phyloP scores from a whole-genome alignment of 495 filamentous ascomycete genomes.

The Aspergillus ellipticus region DNA sequence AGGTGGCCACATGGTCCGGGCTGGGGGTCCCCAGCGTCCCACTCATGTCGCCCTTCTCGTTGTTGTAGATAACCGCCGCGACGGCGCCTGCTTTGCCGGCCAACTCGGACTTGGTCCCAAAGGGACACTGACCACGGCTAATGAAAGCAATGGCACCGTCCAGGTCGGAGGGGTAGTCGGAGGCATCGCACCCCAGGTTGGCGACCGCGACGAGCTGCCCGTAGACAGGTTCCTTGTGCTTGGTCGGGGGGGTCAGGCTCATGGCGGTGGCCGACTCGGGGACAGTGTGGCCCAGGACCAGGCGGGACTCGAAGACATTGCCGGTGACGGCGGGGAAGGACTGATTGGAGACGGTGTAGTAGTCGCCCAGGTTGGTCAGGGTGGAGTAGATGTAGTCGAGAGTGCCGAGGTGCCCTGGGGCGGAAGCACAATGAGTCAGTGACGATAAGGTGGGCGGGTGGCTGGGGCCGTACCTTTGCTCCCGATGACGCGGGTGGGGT shows the following conservation, averaged over 20 bases:
- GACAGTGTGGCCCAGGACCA: slow-evolving; percentile 51
- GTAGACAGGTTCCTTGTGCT: slow-evolving; percentile 45
- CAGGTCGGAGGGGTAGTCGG: slow-evolving; percentile 44
- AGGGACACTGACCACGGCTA: slow-evolving; percentile 54
- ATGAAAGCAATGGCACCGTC: slow-evolving; percentile 54
- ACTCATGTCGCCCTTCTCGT: slow-evolving; percentile 41
- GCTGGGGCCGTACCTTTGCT: slow-evolving; percentile 48
- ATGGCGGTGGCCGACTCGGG: slow-evolving; percentile 51
- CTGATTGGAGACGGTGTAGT: slow-evolving; percentile 57
- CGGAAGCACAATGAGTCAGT: slow-evolving; percentile 15
- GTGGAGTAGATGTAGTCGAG: slow-evolving; percentile 56
- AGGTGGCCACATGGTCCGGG: slow-evolving; percentile 53
- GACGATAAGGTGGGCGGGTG: background rate
- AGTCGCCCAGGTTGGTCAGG: slow-evolving; percentile 46
- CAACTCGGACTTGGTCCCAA: slow-evolving; percentile 55
- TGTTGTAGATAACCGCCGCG: slow-evolving; percentile 61
- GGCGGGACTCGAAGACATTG: slow-evolving; percentile 53
- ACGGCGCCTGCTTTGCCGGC: slow-evolving; percentile 56
- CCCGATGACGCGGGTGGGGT: slow-evolving; percentile 63
- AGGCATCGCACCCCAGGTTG: slow-evolving; percentile 52
- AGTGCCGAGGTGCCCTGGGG: slow-evolving; percentile 52
- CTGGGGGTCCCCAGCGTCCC: slow-evolving; percentile 53
- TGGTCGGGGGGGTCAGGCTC: slow-evolving; percentile 57
- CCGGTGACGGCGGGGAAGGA: slow-evolving; percentile 56
- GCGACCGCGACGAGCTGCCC: slow-evolving; percentile 16